A percentile compares a stretch with the other conserved stretches of the same genome.
phyloP scores from a whole-genome alignment of 352 stramenopile species.

The Globisporangium cylindrosporum region DNA sequence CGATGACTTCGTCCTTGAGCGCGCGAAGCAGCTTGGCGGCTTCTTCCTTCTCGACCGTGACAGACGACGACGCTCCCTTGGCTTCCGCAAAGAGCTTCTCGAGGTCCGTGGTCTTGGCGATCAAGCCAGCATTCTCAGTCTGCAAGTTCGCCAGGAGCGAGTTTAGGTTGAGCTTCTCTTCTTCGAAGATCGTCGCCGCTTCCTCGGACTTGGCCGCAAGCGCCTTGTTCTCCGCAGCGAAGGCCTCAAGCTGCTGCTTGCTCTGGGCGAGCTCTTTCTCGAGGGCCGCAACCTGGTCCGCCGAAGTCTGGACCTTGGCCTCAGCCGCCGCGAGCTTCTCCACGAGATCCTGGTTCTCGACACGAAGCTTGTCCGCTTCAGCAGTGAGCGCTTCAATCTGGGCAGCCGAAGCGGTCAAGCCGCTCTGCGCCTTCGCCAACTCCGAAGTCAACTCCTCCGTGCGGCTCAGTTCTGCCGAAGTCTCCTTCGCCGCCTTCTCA shows the following conservation, averaged over 20 bases:
- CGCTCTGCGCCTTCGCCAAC: conserved; percentile 22
- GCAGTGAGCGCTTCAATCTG: conserved; percentile 6
- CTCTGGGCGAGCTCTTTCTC: conserved; percentile 26
- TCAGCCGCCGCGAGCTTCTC: conserved; percentile 17
- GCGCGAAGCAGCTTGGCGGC: conserved; percentile 25
- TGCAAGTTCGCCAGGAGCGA: conserved; percentile 30
- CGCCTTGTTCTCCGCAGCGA: background rate
- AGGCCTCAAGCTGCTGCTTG: conserved; percentile 18
- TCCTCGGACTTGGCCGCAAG: conserved; percentile 19
- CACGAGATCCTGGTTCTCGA: conserved; percentile 12
- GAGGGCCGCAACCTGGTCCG: conserved; percentile 22
- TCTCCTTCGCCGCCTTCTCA: conserved; percentile 34
- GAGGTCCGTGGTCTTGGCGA: conserved; percentile 26
- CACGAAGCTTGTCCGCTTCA: conserved; percentile 11
- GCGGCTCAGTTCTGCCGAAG: conserved; percentile 30
- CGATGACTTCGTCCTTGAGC: conserved; percentile 57
- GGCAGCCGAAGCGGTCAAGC: conserved; percentile 15
- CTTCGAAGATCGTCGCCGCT: conserved; percentile 22
- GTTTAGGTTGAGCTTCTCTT: conserved; percentile 32
- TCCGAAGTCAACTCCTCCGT: conserved; percentile 27
- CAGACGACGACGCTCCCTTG: conserved; percentile 15
- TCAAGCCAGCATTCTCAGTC: conserved; percentile 14
- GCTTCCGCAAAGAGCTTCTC: conserved; percentile 19
- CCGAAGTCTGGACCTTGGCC: conserved; percentile 8
- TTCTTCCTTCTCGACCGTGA: conserved; percentile 40